Conservation (phyloP, 2,329 filamentous ascomycete species). For the Ciborinia camelliae region DNA sequence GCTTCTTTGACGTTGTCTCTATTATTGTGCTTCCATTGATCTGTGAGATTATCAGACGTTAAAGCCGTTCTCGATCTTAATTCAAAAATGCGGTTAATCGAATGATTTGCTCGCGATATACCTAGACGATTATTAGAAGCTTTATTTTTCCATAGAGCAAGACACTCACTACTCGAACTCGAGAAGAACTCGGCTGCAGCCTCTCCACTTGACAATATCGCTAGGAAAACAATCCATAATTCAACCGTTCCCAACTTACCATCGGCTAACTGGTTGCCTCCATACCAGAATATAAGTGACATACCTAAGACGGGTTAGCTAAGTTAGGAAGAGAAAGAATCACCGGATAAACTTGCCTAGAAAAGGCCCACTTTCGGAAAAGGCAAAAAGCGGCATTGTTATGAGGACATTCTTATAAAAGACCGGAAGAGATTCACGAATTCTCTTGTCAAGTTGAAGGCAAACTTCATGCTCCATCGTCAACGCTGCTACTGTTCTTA, state of each 20-base stretch:
- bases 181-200: constrained; percentile 83
- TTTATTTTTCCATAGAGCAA: constrained; percentile 54
- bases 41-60: not conserved
- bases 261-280: constrained; percentile 69
- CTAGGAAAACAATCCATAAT: constrained; percentile 85
- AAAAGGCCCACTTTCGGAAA: constrained; percentile 30
- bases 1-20: not conserved
- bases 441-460: constrained; percentile 36
- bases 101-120: not conserved
- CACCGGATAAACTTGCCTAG: constrained; percentile 59
- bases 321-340: not conserved
- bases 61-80: not conserved
- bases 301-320: constrained; percentile 47
- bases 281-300: constrained; percentile 87
- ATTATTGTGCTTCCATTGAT: not conserved
- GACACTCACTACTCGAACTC: constrained; percentile 51
- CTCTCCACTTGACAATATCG: constrained; percentile 84
- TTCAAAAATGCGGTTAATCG: not conserved
- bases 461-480: constrained; percentile 42
- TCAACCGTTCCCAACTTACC: constrained; percentile 71
- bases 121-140: not conserved
- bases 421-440: constrained; percentile 33
- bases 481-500: constrained; percentile 45
- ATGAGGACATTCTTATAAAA: constrained; percentile 23
- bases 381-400: constrained; percentile 34